phyloP scores from a whole-genome alignment of 176 grass and related monocot genomes.

The Triticum turgidum region DNA sequence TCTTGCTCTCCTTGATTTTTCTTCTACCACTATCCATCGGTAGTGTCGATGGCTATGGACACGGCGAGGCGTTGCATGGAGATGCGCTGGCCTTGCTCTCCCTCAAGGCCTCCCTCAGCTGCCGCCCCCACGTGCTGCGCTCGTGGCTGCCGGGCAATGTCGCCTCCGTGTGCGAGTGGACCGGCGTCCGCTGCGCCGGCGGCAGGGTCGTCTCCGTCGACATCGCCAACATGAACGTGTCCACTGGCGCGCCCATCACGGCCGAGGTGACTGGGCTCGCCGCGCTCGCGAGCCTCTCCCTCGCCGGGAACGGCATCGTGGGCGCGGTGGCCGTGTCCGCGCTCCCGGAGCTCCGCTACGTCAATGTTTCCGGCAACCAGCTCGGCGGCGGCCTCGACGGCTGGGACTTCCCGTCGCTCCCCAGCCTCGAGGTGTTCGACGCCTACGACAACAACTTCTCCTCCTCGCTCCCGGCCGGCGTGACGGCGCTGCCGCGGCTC shows the following conservation, averaged over 20 bases:
- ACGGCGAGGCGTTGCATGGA: slow-evolving; percentile 29
- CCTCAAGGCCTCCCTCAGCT: slow-evolving; percentile 47
- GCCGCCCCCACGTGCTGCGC: slow-evolving; percentile 32
- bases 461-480: slow-evolving; percentile 46
- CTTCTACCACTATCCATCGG: background rate
- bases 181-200: slow-evolving; percentile 58
- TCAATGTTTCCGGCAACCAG: slow-evolving; percentile 79
- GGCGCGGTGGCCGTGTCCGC: slow-evolving; percentile 35
- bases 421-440: slow-evolving; percentile 75
- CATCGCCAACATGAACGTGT: slow-evolving; percentile 78
- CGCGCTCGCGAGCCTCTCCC: slow-evolving; percentile 59
- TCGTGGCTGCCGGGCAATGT: slow-evolving; percentile 54
- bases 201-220: slow-evolving; percentile 63
- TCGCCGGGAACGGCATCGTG: slow-evolving; percentile 70
- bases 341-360: slow-evolving; percentile 47
- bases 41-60: background rate
- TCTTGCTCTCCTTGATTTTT: slow-evolving; percentile 20
- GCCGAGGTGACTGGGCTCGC: slow-evolving; percentile 38
- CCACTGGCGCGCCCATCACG: slow-evolving; percentile 32
- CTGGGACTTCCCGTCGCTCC: slow-evolving; percentile 63
- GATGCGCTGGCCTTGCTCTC: slow-evolving; percentile 61
- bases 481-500: slow-evolving; percentile 45
- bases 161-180: slow-evolving; percentile 77
- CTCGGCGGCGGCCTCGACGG: slow-evolving; percentile 55
- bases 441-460: slow-evolving; percentile 99